Conservation (phyloP, 768 basidiomycete genomes). For the Mycena epipterygia region DNA sequence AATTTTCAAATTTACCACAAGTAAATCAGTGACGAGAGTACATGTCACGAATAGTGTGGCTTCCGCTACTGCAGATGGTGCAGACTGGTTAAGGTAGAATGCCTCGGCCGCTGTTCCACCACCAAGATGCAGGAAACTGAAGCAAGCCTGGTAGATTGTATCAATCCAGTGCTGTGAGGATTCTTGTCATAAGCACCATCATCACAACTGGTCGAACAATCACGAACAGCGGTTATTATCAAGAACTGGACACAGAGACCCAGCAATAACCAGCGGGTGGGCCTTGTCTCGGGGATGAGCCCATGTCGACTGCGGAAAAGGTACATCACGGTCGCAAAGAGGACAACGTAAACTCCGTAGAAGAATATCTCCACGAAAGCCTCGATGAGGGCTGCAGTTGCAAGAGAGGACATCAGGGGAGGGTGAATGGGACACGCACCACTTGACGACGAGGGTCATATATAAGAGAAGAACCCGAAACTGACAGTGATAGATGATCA, state of each 20-base stretch:
- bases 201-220: too few species aligned
- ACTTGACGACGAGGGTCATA: not conserved
- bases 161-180: not conserved
- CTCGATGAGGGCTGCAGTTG: not conserved
- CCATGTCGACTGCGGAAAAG: slow-evolving; percentile 15
- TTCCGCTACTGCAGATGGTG: not conserved
- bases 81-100: not conserved
- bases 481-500: too few species aligned
- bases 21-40: slow-evolving; percentile 3
- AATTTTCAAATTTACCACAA: not conserved
- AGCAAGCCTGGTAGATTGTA: not conserved
- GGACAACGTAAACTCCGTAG: slow-evolving; percentile 12
- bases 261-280: not conserved
- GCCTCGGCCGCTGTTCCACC: not conserved
- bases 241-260: slow-evolving; percentile 15
- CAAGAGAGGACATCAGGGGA: not conserved
- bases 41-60: not conserved
- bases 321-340: slow-evolving; percentile 11
- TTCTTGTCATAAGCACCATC: too few species aligned
- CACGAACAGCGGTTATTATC: not conserved
- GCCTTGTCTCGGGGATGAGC: not conserved
- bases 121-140: not conserved
- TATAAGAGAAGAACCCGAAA: too few species aligned
- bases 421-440: not conserved
- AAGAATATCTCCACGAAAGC: slow-evolving; percentile 3